Percentiles rank a stretch among this genome's conserved stretches.
Evolutionary conservation across 2,329 filamentous ascomycete species (phyloP).

Genomic region (Colletotrichum acutatum): DNA sequence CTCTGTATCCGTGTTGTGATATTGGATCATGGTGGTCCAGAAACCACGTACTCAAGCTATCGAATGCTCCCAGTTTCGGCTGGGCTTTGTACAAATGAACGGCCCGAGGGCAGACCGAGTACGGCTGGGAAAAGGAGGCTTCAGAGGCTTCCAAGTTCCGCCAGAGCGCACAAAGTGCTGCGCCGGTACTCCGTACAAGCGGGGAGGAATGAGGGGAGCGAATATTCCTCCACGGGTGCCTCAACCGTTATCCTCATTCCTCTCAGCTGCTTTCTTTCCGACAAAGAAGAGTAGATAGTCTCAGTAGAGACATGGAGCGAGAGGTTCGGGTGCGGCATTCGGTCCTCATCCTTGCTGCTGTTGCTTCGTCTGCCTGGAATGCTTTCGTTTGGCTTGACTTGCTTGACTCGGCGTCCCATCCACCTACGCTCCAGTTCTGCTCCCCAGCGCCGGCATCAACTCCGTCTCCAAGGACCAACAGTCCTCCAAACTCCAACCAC

Average conservation of each 20-base stretch:
- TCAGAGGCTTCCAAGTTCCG: neutral
- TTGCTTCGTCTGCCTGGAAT: neutral
- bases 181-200: conserved; percentile 2
- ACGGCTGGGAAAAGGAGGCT: neutral
- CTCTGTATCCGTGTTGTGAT: neutral
- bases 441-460: neutral
- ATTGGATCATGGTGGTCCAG: neutral
- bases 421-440: neutral
- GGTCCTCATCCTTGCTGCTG: neutral
- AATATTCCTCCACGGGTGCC: neutral
- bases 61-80: neutral
- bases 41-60: neutral
- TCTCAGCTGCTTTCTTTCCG: neutral
- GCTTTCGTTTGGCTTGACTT: conserved; percentile 4
- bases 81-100: neutral
- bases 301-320: neutral
- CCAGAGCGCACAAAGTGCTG: neutral
- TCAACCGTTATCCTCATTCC: neutral
- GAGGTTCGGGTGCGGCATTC: neutral
- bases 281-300: neutral
- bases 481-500: neutral
- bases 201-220: neutral
- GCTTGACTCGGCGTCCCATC: conserved; percentile 11
- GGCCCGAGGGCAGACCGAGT: neutral
- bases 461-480: neutral